Percentiles rank a stretch among this genome's conserved stretches.
These are phyloP conservation scores for Lactarius deliciosus DNA, from an alignment of 768 basidiomycete species.

Conservation along the genomic window DNA sequence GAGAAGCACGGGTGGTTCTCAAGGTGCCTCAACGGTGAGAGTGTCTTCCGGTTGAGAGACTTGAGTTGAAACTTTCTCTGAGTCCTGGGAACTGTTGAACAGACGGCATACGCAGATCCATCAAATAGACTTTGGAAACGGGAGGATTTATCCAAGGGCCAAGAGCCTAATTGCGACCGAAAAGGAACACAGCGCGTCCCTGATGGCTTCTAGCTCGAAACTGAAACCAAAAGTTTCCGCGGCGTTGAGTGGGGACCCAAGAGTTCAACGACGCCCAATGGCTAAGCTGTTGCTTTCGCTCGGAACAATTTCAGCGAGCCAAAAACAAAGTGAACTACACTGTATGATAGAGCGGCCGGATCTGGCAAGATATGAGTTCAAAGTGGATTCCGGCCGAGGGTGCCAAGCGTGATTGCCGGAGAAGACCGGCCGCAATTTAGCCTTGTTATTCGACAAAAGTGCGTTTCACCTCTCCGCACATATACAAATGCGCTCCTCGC, in stretches of 20 bases:
- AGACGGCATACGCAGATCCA: background rate
- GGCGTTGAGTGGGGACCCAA: background rate
- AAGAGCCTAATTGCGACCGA: background rate
- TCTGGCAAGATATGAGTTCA: background rate
- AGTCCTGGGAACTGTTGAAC: background rate
- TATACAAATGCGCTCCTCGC: background rate
- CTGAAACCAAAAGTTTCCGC: background rate
- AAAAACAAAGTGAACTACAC: background rate
- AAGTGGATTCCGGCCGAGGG: background rate
- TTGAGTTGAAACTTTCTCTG: constrained; percentile 4
- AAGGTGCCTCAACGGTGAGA: background rate
- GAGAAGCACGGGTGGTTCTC: background rate
- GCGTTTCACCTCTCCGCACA: background rate
- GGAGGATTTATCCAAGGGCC: background rate
- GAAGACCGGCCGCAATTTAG: background rate
- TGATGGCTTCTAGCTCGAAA: background rate
- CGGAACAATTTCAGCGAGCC: background rate
- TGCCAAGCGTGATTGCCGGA: background rate
- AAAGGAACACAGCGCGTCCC: background rate
- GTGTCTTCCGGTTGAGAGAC: background rate
- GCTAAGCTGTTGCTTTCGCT: background rate
- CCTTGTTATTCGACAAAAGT: background rate
- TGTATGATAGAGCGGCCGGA: background rate
- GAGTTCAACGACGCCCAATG: background rate
- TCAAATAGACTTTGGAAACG: background rate